Percentiles rank a stretch among this genome's conserved stretches.
These are phyloP conservation scores for Phytopythium boreale DNA, from an alignment of 352 stramenopile genomes.

Conservation along the genomic window DNA sequence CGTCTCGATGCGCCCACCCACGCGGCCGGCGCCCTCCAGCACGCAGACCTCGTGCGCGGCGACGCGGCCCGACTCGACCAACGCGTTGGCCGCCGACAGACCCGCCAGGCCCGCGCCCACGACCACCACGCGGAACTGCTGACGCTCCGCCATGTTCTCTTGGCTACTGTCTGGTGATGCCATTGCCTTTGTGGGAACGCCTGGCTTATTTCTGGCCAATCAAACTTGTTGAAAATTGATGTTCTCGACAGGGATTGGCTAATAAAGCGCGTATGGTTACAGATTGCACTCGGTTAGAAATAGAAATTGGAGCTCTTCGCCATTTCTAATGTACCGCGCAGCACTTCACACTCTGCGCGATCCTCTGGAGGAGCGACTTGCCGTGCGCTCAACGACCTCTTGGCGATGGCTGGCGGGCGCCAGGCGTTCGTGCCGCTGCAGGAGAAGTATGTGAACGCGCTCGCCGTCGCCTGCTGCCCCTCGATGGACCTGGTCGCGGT, in stretches of 20 bases:
- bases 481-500: conserved; percentile 80
- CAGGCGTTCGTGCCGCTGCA: conserved; percentile 61
- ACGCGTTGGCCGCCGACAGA: conserved; percentile 23
- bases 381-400: not conserved
- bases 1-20: conserved; percentile 56
- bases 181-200: not conserved
- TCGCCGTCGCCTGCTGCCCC: conserved; percentile 51
- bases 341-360: no score
- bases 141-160: not conserved
- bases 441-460: conserved; percentile 60
- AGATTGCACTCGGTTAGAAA: not conserved
- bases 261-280: not conserved
- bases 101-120: conserved; percentile 6
- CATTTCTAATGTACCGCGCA: not conserved
- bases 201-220: not conserved
- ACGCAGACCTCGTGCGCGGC: conserved; percentile 26
- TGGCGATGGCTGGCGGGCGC: not conserved
- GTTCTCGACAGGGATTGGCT: no score
- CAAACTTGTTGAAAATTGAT: no score
- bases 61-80: conserved; percentile 33
- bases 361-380: not conserved
- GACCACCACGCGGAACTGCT: conserved; percentile 5
- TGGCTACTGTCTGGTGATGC: not conserved
- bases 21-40: conserved; percentile 43
- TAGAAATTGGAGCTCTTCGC: not conserved